These are phyloP conservation scores for Boletus rufocinnamomeus DNA, from an alignment of 768 basidiomycete species.

Conservation along the genomic window DNA sequence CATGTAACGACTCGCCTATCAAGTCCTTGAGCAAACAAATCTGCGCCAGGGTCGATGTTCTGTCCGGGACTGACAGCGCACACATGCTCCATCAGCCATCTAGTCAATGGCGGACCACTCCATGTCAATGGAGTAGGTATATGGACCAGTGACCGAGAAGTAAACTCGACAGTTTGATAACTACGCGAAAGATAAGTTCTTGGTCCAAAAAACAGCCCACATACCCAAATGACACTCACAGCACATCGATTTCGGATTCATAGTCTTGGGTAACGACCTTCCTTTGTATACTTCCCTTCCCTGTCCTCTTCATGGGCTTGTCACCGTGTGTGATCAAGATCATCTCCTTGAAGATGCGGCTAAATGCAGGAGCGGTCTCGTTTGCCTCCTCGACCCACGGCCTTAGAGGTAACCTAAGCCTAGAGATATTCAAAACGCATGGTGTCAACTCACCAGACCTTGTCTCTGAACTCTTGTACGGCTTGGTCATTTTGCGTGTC, in stretches of 20 bases:
- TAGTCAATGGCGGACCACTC: neutral
- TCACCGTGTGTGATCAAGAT: conserved; percentile 42
- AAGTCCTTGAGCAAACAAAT: conserved; percentile 36
- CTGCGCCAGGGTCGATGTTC: conserved; percentile 5
- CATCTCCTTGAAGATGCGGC: conserved; percentile 53
- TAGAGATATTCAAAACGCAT: no score
- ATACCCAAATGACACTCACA: conserved; percentile 17
- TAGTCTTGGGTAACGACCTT: conserved; percentile 25
- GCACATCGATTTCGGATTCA: conserved; percentile 24
- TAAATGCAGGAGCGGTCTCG: conserved; percentile 38
- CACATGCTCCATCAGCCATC: conserved; percentile 19
- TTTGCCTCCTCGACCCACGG: conserved; percentile 45
- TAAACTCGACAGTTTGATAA: neutral
- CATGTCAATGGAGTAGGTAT: neutral
- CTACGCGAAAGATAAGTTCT: conserved; percentile 1
- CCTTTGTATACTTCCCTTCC: conserved; percentile 30
- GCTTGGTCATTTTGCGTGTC: conserved; percentile 10
- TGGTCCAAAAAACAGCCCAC: neutral
- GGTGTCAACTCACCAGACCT: conserved; percentile 25
- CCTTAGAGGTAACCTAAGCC: conserved; percentile 21
- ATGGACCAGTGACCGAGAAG: neutral
- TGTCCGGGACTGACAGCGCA: neutral
- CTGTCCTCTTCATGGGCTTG: conserved; percentile 45
- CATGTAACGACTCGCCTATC: conserved; percentile 28
- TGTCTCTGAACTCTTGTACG: conserved; percentile 16